Evolutionary conservation across 202 grass and related monocot genomes (phyloP), one percentile per base, ranked within the genome.

Genomic region (Eragrostis tef): DNA sequence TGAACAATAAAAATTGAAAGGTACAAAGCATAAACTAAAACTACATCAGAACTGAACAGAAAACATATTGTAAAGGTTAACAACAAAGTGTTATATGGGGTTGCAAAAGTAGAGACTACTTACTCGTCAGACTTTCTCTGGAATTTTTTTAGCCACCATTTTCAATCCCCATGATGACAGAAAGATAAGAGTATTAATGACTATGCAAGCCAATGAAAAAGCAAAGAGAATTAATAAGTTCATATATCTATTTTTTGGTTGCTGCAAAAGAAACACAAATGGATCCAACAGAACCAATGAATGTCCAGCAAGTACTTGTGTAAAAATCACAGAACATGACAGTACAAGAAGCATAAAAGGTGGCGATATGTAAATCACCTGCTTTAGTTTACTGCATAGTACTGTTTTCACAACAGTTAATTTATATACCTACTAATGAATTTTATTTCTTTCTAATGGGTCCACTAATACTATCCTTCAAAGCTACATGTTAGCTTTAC

Each of bases 111-210:
- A 75, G 43, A 77, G 60, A 65, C 31, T 73, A 94, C 94, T 94
- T 98, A 98, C 94, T 98, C 94, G 45, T 98, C 94, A 74, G 94
- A 88, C 83, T 93, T 94, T 90, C 86, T 93, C 94, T 98, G 90
- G 53, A 90, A 43, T 63, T 72, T 88, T 89, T 70, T 73, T 59
- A 71, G 13, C 58, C 66, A 68, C 68, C 69, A 19, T 80, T 86
- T 83, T 74, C 71, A 79, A 65, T 75, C 73, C 52, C 68, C 65
- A 67, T 75, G 66, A 65, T 67, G 47, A 91, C 60, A 94, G 39
- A 83, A 83, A 67, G 70, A 88, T 7, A 82, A 46, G 77, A 89
- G 52, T 63, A 81, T 91, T 58, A 80, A 84, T 80, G 29, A 81
- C 26, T 83, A 60, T 75, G 12, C 41, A 85, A 81, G 67, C 52